A percentile compares a stretch with the other conserved stretches of the same genome.
Evolutionary conservation across 2,329 filamentous ascomycete species (phyloP).

Genomic region (Colletotrichum gigasporum): DNA sequence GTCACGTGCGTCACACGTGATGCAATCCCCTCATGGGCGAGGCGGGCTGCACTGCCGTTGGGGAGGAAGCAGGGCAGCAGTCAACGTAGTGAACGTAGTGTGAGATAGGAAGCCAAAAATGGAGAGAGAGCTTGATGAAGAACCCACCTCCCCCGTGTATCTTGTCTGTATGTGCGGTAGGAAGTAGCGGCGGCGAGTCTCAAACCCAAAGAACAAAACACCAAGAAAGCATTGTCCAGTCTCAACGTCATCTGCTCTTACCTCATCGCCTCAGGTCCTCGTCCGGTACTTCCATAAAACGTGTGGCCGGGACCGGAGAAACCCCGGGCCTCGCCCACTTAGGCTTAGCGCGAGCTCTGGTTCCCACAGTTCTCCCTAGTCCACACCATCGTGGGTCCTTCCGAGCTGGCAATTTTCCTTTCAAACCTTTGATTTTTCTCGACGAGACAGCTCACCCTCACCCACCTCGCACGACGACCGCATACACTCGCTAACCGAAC

Average conservation of each 20-base stretch:
- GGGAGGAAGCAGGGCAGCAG: too few species aligned
- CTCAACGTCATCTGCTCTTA: slow-evolving; percentile 27
- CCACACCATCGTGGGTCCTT: slow-evolving; percentile 32
- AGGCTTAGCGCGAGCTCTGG: background rate
- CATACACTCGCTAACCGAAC: slow-evolving; percentile 25
- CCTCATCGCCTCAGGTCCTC: too few species aligned
- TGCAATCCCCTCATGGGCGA: too few species aligned
- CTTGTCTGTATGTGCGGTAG: too few species aligned
- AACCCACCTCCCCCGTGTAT: too few species aligned
- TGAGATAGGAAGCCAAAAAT: too few species aligned
- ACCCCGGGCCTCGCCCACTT: slow-evolving; percentile 6
- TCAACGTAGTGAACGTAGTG: too few species aligned
- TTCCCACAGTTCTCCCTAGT: slow-evolving; percentile 29
- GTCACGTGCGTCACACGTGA: slow-evolving; percentile 30
- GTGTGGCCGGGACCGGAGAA: slow-evolving; percentile 29
- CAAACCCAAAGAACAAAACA: background rate
- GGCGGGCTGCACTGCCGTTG: too few species aligned
- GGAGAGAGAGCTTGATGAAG: too few species aligned
- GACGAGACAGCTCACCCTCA: slow-evolving; percentile 33
- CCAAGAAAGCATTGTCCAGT: background rate
- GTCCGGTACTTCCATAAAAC: slow-evolving; percentile 20
- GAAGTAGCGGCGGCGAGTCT: too few species aligned
- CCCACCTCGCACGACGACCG: slow-evolving; percentile 29
- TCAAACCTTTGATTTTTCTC: slow-evolving; percentile 35
- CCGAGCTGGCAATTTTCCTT: slow-evolving; percentile 36